Evolutionary conservation across 495 filamentous ascomycete species (phyloP), one percentile per base, ranked within the genome.

Genomic region (Cercophora sp.): DNA sequence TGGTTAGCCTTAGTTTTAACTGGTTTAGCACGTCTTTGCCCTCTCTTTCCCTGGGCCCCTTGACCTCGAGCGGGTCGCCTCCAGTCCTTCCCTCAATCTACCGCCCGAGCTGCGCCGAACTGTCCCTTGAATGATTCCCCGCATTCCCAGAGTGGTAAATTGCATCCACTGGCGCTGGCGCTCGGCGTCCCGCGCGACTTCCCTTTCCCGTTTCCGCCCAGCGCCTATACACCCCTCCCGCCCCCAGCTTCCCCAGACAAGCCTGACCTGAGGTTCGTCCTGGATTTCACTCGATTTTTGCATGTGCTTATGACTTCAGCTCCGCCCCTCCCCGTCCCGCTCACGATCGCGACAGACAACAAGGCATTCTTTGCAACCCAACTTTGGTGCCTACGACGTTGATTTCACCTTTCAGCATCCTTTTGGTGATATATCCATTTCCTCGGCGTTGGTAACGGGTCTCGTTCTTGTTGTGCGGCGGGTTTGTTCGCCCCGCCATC

Each of bases 251-350:
- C 36, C 36, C 36, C 36, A 39, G 36, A 39, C 36, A 8, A 20
- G 29, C 36, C 36, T 39, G 36, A 15, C 22, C 36, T n/a, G 16
- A 16, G 13, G 32, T 18, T 39, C 22, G 18, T 18, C 36, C 22
- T 24, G 8, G 18, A n/a, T 43, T 22, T 43, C 5, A 22, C 40
- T 24, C 29, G 8, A 6, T 32, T 43, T 43, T 43, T 43, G 40
- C 40, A 43, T 43, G 40, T 43, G 40, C 19, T 22, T 43, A 13
- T 43, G 40, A 43, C 40, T 22, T 43, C 40, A 43, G 40, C 22
- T 43, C 40, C 40, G 4, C 40, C 40, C 18, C 16, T 13, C 15
- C 19, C 18, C 20, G 13, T 43, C 40, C 40, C 19, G 18, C 40
- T 32, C 8, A 24, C 40, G 8, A 18, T 25, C 18, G 40, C 40